Evolutionary conservation across 1,284 basidiomycete genomes (phyloP).

Genomic region (Moesziomyces globuligerus): DNA sequence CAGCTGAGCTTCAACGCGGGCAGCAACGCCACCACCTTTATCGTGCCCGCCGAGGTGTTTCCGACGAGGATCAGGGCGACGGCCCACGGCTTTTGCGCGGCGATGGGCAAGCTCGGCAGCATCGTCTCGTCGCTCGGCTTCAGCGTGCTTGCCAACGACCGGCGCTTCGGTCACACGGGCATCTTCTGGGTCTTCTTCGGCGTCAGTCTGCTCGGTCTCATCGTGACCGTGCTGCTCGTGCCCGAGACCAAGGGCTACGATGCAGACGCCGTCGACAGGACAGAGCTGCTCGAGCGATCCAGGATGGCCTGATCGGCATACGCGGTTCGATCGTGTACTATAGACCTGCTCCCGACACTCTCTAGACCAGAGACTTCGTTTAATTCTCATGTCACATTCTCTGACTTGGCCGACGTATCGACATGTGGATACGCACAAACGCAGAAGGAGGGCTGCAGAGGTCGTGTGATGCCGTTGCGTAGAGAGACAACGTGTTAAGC

Average conservation of each 20-base stretch:
- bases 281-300: slow-evolving; percentile 35
- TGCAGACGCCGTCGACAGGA: slow-evolving; percentile 53
- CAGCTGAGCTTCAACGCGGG: slow-evolving; percentile 71
- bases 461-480: too few species aligned
- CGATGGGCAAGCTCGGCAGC: slow-evolving; percentile 70
- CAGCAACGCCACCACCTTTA: slow-evolving; percentile 81
- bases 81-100: slow-evolving; percentile 69
- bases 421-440: too few species aligned
- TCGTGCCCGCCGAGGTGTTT: slow-evolving; percentile 80
- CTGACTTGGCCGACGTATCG: too few species aligned
- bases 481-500: too few species aligned
- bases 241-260: slow-evolving; percentile 55
- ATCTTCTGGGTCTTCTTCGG: slow-evolving; percentile 57
- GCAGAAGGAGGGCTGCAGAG: too few species aligned
- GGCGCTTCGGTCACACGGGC: slow-evolving; percentile 28
- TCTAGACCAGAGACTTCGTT: too few species aligned
- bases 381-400: too few species aligned
- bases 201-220: slow-evolving; percentile 39
- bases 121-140: slow-evolving; percentile 68
- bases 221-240: slow-evolving; percentile 40
- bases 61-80: slow-evolving; percentile 76
- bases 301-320: slow-evolving; percentile 23
- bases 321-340: not conserved
- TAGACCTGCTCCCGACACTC: too few species aligned
- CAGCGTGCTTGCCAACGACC: slow-evolving; percentile 24